A percentile compares a stretch with the other conserved stretches of the same genome.
phyloP scores from a whole-genome alignment of 768 basidiomycete species.

The Boletus pseudo-olivaceus region DNA sequence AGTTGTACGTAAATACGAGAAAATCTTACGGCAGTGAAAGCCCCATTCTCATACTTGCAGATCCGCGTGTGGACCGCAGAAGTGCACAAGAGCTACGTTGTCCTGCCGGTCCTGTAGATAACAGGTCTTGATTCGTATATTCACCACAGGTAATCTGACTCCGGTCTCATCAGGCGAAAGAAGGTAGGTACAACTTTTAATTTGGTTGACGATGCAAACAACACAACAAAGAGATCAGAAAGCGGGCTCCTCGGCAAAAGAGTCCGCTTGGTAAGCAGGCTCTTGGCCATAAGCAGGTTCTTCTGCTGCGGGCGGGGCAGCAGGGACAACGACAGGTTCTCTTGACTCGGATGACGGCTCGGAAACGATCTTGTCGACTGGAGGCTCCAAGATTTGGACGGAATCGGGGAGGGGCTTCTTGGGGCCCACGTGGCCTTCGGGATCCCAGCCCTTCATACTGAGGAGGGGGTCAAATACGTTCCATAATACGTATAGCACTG shows the following conservation, averaged over 20 bases:
- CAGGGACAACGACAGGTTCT: constrained; percentile 54
- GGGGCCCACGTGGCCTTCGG: constrained; percentile 86
- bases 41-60: background rate
- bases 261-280: constrained; percentile 40
- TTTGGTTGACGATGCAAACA: constrained; percentile 10
- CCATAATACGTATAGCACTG: background rate
- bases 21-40: background rate
- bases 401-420: constrained; percentile 93
- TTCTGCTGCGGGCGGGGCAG: constrained; percentile 49
- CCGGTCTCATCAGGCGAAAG: background rate
- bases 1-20: constrained; percentile 1
- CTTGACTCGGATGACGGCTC: constrained; percentile 90
- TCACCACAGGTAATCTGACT: background rate
- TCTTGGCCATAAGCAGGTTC: constrained; percentile 40
- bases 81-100: background rate
- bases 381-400: constrained; percentile 86
- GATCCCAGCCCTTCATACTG: constrained; percentile 97
- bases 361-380: constrained; percentile 83
- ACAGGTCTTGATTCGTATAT: background rate
- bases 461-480: constrained; percentile 11
- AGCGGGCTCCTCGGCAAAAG: constrained; percentile 46
- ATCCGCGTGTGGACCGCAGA: background rate
- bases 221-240: constrained; percentile 46
- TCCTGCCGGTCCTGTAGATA: too few relatives aligned
- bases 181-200: constrained; percentile 13